These are phyloP conservation scores for Podila verticillata DNA, from an alignment of 192 early-diverging fungal species.

Conservation along the genomic window DNA sequence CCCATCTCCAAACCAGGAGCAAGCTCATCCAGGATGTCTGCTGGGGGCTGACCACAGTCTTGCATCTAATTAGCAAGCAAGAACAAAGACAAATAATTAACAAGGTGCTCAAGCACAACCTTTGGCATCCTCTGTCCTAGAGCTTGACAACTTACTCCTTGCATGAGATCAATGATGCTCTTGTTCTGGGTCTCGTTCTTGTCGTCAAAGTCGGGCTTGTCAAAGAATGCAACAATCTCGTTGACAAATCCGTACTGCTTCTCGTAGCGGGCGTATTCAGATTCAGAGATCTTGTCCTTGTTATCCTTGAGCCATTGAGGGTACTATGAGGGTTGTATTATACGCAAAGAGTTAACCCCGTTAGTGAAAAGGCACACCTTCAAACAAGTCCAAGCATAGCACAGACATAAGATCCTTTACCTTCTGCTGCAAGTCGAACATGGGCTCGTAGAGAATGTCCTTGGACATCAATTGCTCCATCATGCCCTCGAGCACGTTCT, in stretches of 20 bases:
- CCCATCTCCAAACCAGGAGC: conserved; percentile 93
- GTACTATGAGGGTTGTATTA: conserved; percentile 64
- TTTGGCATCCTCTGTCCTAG: neutral
- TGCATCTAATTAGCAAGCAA: conserved; percentile 78
- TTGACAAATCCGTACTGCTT: conserved; percentile 81
- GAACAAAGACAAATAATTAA: conserved; percentile 1
- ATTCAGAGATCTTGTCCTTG: conserved; percentile 71
- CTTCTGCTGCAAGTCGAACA: conserved; percentile 87
- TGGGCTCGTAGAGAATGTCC: conserved; percentile 94
- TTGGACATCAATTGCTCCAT: conserved; percentile 94
- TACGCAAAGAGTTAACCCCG: neutral
- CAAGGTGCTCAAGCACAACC: neutral
- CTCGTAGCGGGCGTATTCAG: conserved; percentile 80
- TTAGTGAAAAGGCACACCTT: neutral
- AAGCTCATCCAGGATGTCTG: conserved; percentile 87
- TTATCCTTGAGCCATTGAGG: conserved; percentile 89
- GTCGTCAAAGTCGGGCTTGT: conserved; percentile 73
- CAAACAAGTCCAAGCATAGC: neutral
- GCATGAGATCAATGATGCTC: conserved; percentile 91
- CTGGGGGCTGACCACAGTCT: conserved; percentile 95
- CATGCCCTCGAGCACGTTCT: conserved; percentile 86
- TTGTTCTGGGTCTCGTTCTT: conserved; percentile 74
- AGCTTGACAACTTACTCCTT: conserved; percentile 67
- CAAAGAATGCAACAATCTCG: conserved; percentile 88
- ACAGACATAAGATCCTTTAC: conserved; percentile 48